These are phyloP conservation scores for Talaromyces sp. DNA, from an alignment of 2,329 filamentous ascomycete species.

Conservation along the genomic window DNA sequence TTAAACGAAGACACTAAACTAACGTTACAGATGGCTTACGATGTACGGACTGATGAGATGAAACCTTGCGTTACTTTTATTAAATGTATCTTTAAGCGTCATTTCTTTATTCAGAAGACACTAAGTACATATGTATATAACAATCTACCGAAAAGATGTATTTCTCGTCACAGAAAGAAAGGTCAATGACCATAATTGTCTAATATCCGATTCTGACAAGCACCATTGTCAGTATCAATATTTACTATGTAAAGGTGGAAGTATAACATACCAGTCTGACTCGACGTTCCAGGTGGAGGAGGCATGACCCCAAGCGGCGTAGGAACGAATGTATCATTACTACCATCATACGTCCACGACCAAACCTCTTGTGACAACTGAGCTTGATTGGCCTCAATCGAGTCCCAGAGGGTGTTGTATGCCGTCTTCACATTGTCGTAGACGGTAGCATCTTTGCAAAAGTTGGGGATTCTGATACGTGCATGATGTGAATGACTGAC, in stretches of 20 bases:
- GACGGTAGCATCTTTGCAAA: constrained; percentile 49
- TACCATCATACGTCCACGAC: constrained; percentile 56
- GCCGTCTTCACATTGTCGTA: constrained; percentile 48
- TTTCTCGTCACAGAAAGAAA: constrained; percentile 55
- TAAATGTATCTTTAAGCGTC: neutral
- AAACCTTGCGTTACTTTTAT: neutral
- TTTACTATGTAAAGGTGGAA: neutral
- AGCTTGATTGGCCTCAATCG: constrained; percentile 54
- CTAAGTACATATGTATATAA: neutral
- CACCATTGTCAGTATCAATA: neutral
- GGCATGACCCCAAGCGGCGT: constrained; percentile 53
- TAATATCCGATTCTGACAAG: constrained; percentile 51
- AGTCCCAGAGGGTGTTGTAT: constrained; percentile 61
- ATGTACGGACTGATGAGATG: neutral
- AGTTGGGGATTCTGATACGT: constrained; percentile 38
- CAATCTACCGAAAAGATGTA: constrained; percentile 19
- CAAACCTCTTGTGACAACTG: constrained; percentile 60
- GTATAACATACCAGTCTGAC: constrained; percentile 33
- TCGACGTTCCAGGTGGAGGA: constrained; percentile 43
- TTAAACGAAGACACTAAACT: constrained; percentile 12
- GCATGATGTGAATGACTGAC: neutral
- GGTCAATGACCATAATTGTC: constrained; percentile 58
- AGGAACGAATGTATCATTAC: constrained; percentile 47
- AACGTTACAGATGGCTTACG: neutral
- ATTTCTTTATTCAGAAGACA: neutral